Evolutionary conservation across 768 basidiomycete genomes (phyloP).

Genomic region (Mycena vulgaris): DNA sequence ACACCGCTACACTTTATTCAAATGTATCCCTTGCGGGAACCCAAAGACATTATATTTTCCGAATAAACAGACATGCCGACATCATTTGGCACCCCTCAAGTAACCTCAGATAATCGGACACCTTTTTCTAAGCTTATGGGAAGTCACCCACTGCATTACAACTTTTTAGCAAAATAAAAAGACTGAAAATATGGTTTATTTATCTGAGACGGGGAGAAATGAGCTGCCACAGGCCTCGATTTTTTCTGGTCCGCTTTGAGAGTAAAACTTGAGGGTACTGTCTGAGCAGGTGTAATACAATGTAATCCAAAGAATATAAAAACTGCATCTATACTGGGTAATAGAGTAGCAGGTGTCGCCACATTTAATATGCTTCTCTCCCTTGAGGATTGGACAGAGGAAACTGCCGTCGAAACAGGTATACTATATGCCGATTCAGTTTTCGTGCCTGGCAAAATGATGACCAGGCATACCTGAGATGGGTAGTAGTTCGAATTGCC

Average conservation of each 20-base stretch:
- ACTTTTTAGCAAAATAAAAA: not conserved
- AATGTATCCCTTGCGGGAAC: too few relatives aligned
- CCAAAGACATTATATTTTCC: too few relatives aligned
- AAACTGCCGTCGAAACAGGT: slow-evolving; percentile 33
- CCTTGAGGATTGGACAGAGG: slow-evolving; percentile 36
- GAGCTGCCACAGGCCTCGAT: not conserved
- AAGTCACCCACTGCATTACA: too few relatives aligned
- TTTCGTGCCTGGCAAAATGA: not conserved
- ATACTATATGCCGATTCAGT: slow-evolving; percentile 19
- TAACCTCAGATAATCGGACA: too few relatives aligned
- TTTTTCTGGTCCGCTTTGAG: not conserved
- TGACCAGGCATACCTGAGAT: slow-evolving; percentile 13
- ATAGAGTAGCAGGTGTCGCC: slow-evolving; percentile 33
- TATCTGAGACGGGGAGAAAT: slow-evolving; percentile 1
- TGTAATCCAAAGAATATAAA: too few relatives aligned
- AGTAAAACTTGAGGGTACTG: not conserved
- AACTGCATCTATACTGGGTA: slow-evolving; percentile 32
- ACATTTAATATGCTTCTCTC: slow-evolving; percentile 22
- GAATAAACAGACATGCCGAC: too few relatives aligned
- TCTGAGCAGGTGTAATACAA: slow-evolving; percentile 30
- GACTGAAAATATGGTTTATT: not conserved
- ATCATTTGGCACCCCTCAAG: too few relatives aligned
- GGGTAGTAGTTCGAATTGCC: slow-evolving; percentile 27
- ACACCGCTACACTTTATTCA: too few relatives aligned
- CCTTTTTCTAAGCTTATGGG: too few relatives aligned